These are phyloP conservation scores for Asterochloris erici DNA, from an alignment of 139 green algal species.

Conservation along the genomic window DNA sequence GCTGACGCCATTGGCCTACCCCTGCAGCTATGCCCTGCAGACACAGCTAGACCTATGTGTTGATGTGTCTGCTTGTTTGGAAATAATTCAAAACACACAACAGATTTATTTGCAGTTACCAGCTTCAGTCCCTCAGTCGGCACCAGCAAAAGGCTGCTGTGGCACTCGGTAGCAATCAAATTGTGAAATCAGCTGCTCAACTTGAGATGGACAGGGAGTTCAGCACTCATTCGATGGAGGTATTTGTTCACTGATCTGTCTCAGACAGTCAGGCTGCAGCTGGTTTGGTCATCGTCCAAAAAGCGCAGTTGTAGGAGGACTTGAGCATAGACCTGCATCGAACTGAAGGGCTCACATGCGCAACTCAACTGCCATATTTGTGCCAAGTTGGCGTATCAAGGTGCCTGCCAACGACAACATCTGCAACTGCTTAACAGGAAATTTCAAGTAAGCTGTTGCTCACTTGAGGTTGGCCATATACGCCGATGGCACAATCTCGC, in stretches of 20 bases:
- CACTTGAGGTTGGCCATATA: slow-evolving; percentile 33
- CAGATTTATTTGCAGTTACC: too few relatives aligned
- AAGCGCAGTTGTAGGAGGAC: slow-evolving; percentile 33
- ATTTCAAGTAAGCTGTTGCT: not conserved
- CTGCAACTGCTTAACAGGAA: not conserved
- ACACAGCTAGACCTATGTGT: too few relatives aligned
- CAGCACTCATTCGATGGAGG: too few relatives aligned
- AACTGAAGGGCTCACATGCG: not conserved
- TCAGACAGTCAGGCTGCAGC: slow-evolving; percentile 13
- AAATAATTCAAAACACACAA: too few relatives aligned
- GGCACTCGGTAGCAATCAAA: too few relatives aligned
- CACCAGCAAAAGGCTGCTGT: too few relatives aligned
- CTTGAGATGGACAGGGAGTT: too few relatives aligned
- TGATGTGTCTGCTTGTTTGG: too few relatives aligned
- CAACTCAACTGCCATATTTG: not conserved
- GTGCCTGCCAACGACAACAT: not conserved
- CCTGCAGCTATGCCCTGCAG: too few relatives aligned
- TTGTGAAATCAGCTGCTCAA: too few relatives aligned
- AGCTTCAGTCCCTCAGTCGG: too few relatives aligned
- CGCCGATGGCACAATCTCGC: slow-evolving; percentile 19
- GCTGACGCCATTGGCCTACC: too few relatives aligned
- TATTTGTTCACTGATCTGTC: not conserved
- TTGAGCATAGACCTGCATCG: slow-evolving; percentile 29
- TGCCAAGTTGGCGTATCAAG: not conserved
- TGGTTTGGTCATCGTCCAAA: slow-evolving; percentile 55